A percentile compares a stretch with the other conserved stretches of the same genome.
Conservation (phyloP, 192 early-diverging fungal species). For the Backusella tuberculispora region DNA sequence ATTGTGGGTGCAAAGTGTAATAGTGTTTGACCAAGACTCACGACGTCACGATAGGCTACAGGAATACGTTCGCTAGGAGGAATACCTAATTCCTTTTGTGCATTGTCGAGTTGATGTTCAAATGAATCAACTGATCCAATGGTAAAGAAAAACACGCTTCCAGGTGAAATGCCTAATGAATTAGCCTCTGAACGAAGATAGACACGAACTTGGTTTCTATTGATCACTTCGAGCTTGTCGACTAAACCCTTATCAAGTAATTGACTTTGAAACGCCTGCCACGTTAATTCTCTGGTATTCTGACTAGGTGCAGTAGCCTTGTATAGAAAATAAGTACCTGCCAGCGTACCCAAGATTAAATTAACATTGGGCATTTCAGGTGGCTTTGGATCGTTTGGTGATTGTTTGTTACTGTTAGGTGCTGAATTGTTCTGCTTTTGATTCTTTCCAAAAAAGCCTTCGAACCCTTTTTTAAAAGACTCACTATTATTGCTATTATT, state of each 20-base stretch:
- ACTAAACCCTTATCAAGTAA: slow-evolving; percentile 92
- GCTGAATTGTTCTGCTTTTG: slow-evolving; percentile 31
- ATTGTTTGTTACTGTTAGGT: slow-evolving; percentile 30
- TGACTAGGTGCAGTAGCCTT: slow-evolving; percentile 45
- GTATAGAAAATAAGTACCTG: slow-evolving; percentile 51
- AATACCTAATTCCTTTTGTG: slow-evolving; percentile 89
- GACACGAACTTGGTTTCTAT: slow-evolving; percentile 81
- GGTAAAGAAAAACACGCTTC: slow-evolving; percentile 70
- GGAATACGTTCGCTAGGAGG: slow-evolving; percentile 90
- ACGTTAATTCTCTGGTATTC: slow-evolving; percentile 75
- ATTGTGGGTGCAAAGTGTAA: slow-evolving; percentile 94
- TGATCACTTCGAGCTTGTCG: slow-evolving; percentile 87
- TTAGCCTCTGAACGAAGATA: slow-evolving; percentile 70
- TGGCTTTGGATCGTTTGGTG: slow-evolving; percentile 16
- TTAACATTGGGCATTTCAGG: slow-evolving; percentile 38
- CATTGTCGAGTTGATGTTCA: slow-evolving; percentile 87
- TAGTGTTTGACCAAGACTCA: slow-evolving; percentile 71
- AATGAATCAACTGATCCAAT: slow-evolving; percentile 96
- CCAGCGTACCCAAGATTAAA: slow-evolving; percentile 42
- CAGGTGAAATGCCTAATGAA: slow-evolving; percentile 9
- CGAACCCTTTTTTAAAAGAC: slow-evolving; percentile 59
- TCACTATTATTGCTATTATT: background rate
- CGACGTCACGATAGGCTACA: slow-evolving; percentile 84
- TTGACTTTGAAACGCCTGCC: slow-evolving; percentile 84
- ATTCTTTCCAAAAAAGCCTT: slow-evolving; percentile 66